phyloP scores from a whole-genome alignment of 768 basidiomycete species.

The Stropharia rugosoannulata region DNA sequence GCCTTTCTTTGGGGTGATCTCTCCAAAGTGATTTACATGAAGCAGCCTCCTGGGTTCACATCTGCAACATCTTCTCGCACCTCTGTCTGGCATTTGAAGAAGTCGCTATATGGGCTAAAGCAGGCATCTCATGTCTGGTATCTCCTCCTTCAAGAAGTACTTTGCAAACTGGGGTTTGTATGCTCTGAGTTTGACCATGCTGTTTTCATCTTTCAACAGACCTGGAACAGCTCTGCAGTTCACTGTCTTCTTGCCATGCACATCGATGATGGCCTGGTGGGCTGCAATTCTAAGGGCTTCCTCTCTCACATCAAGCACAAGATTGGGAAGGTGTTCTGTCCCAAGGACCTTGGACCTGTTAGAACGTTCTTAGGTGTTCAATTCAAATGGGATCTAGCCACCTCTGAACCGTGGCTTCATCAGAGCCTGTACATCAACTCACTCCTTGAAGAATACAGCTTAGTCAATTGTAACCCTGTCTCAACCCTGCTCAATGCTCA shows the following conservation, averaged over 20 bases:
- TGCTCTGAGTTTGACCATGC: slow-evolving; percentile 10
- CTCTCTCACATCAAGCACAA: slow-evolving; percentile 8
- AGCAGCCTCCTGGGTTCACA: neutral
- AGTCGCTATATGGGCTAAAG: slow-evolving; percentile 13
- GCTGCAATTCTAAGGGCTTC: slow-evolving; percentile 6
- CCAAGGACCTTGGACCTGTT: slow-evolving; percentile 25
- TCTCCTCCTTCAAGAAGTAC: slow-evolving; percentile 6
- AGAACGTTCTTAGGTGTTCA: slow-evolving; percentile 20
- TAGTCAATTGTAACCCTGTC: no score
- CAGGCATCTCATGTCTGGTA: slow-evolving; percentile 12
- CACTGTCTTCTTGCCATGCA: slow-evolving; percentile 9
- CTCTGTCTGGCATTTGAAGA: slow-evolving; percentile 8
- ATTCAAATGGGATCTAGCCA: slow-evolving; percentile 1
- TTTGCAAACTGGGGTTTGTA: slow-evolving; percentile 6
- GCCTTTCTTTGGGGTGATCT: slow-evolving; percentile 8
- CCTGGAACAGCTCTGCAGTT: neutral
- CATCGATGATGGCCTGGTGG: slow-evolving; percentile 9
- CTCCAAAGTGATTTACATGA: neutral
- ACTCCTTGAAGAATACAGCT: slow-evolving; percentile 3
- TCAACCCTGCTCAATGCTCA: no score
- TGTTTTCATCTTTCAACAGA: slow-evolving; percentile 3
- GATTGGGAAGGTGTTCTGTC: slow-evolving; percentile 17
- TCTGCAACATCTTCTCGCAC: no score
- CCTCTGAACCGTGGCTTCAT: slow-evolving; percentile 4
- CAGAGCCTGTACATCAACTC: slow-evolving; percentile 3